phyloP scores from a whole-genome alignment of 495 filamentous ascomycete genomes.

The Penicillium subrubescens region DNA sequence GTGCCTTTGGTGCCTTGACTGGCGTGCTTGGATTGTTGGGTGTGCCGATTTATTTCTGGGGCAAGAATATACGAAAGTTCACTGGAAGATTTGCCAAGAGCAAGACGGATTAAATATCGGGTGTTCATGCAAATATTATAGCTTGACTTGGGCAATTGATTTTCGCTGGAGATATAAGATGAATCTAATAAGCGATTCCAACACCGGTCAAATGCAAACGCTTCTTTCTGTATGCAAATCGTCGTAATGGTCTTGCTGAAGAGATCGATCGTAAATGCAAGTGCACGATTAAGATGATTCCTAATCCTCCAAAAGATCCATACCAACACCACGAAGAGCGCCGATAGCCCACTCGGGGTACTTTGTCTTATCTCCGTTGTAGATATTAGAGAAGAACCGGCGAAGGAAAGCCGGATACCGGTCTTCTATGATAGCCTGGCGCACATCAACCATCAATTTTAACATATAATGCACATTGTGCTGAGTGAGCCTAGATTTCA shows the following conservation, averaged over 20 bases:
- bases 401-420: slow-evolving; percentile 76
- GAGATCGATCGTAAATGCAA: neutral
- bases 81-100: slow-evolving; percentile 22
- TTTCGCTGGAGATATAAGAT: neutral
- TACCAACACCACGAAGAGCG: slow-evolving; percentile 79
- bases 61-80: slow-evolving; percentile 32
- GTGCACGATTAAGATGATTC: neutral
- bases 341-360: slow-evolving; percentile 84
- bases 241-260: neutral
- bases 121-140: neutral
- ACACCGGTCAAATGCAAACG: slow-evolving; percentile 6
- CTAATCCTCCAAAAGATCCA: slow-evolving; percentile 66
- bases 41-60: slow-evolving; percentile 33
- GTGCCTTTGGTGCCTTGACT: slow-evolving; percentile 30
- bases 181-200: neutral
- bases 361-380: slow-evolving; percentile 64
- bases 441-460: slow-evolving; percentile 71
- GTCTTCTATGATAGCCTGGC: slow-evolving; percentile 82
- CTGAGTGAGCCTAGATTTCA: slow-evolving; percentile 66
- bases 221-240: slow-evolving; percentile 1
- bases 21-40: slow-evolving; percentile 26
- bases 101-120: slow-evolving; percentile 4
- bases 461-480: slow-evolving; percentile 95
- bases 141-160: neutral
- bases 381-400: slow-evolving; percentile 73